Evolutionary conservation across 257 asterid genomes (phyloP), one percentile per base, ranked within the genome.

Genomic region (Buddleja alternifolia): DNA sequence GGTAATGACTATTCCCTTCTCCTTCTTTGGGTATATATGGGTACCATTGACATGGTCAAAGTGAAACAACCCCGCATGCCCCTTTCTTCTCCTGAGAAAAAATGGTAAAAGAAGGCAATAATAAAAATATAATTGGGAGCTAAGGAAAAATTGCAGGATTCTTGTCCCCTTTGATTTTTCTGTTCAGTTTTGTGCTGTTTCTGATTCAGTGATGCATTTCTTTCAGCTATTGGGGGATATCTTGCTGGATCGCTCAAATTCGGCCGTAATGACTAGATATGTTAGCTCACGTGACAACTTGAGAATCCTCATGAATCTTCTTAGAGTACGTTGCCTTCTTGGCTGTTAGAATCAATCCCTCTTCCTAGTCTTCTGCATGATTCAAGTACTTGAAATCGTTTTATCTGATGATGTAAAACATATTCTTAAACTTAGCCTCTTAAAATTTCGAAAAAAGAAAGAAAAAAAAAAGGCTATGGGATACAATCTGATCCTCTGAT

Each of bases 221-320:
- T 79, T 73, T 58, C 84, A 92, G 98, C 81, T 92, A 44, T 73
- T 92, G 80, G 98, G 92, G 23, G 98, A 90, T 81, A 90, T 92
- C 65, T 77, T 92, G 56, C 78, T 90, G 70, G 98, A 92, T 67
- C 97, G 98, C 62, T 86, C 98, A 63, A 92, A 92, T 74, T 84
- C 93, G 3, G 88, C 88, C 25, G 97, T 90, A 39, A 92, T 92
- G 98, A 84, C 86, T 6, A 77, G 80, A 79, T 92, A 92, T 72
- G 96, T 90, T 67, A 70, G 91, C 80, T 92, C 97, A 51, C 75
- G 89, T 70, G 94, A 89, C 50, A 89, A 92, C 75, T 78, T 92
- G 89, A 89, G 97, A 87, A 85, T 92, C 82, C 87, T 92, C 68
- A 92, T 89, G 98, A 90, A 92, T 83, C 97, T 92, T 68, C 90